Conservation (phyloP, 768 basidiomycete genomes). For the Agaricus blazei region DNA sequence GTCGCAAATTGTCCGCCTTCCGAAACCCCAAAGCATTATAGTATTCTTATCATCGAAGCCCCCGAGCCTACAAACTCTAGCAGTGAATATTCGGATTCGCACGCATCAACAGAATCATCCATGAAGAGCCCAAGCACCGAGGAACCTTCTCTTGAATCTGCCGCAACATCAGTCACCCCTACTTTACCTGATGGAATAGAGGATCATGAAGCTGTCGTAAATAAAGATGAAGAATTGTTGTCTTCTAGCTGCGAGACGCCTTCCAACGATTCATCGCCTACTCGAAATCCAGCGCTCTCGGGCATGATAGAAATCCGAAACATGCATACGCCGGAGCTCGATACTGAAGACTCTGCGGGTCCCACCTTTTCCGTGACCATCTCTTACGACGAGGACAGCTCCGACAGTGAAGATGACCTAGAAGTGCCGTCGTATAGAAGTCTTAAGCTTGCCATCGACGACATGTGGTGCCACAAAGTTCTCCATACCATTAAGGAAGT, state of each 20-base stretch:
- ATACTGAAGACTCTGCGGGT: no score
- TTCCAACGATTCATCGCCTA: neutral
- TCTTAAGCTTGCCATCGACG: neutral
- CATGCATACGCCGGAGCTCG: no score
- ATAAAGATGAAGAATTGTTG: neutral
- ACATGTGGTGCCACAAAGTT: neutral
- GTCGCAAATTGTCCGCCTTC: neutral
- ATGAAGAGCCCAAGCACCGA: neutral
- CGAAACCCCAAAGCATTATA: neutral
- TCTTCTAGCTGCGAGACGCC: neutral
- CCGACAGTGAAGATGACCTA: neutral
- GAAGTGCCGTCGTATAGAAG: neutral
- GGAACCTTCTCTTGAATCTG: neutral
- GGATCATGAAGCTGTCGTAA: neutral
- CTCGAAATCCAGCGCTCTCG: neutral
- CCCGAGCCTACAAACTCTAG: neutral
- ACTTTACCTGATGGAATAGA: neutral
- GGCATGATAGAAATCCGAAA: neutral
- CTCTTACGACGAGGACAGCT: neutral
- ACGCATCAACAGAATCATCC: neutral
- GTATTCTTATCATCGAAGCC: neutral
- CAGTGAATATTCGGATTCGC: neutral
- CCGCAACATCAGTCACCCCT: neutral
- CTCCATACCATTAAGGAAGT: neutral
- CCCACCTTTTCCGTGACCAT: no score